Percentiles rank a stretch among this genome's conserved stretches.
Evolutionary conservation across 2,329 filamentous ascomycete species (phyloP).

Genomic region (Exophiala spinifera): DNA sequence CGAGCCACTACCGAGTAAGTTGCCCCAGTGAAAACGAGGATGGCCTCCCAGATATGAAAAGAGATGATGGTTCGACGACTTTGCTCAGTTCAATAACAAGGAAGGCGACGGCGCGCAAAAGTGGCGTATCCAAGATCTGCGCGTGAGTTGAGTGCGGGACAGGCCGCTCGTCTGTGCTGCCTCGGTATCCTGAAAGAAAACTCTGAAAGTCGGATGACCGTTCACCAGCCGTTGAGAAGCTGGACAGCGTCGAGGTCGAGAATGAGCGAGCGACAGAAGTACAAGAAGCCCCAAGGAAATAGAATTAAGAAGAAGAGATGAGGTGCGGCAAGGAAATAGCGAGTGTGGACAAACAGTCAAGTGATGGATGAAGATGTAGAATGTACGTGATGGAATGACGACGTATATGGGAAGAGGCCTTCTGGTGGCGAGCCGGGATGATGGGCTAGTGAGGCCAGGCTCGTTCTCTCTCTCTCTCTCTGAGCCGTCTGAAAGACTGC

Average conservation of each 20-base stretch:
- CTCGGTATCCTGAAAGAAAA: constrained; percentile 12
- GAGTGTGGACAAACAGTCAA: constrained; percentile 15
- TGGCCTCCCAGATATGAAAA: constrained; percentile 22
- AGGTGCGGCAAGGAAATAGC: constrained; percentile 14
- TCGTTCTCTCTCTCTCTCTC: too few relatives aligned
- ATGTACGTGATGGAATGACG: constrained; percentile 23
- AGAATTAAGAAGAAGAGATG: constrained; percentile 1
- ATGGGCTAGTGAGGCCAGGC: too few relatives aligned
- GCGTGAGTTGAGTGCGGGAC: constrained; percentile 7
- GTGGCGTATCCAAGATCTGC: neutral
- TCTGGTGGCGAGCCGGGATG: constrained; percentile 16
- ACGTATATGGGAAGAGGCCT: constrained; percentile 19
- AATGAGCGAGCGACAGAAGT: constrained; percentile 22
- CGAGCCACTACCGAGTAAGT: constrained; percentile 4
- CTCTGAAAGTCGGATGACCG: neutral
- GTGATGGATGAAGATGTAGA: constrained; percentile 11
- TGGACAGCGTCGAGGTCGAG: constrained; percentile 1
- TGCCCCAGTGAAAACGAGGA: constrained; percentile 24
- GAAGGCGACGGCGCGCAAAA: neutral
- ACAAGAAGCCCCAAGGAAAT: constrained; percentile 18
- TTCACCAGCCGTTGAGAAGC: neutral
- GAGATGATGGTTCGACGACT: constrained; percentile 4
- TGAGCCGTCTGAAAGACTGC: too few relatives aligned
- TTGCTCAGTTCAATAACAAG: neutral
- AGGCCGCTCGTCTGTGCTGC: constrained; percentile 12